These are phyloP conservation scores for Trypanosoma boissoni DNA, from an alignment of 208 protist species.

Conservation along the genomic window DNA sequence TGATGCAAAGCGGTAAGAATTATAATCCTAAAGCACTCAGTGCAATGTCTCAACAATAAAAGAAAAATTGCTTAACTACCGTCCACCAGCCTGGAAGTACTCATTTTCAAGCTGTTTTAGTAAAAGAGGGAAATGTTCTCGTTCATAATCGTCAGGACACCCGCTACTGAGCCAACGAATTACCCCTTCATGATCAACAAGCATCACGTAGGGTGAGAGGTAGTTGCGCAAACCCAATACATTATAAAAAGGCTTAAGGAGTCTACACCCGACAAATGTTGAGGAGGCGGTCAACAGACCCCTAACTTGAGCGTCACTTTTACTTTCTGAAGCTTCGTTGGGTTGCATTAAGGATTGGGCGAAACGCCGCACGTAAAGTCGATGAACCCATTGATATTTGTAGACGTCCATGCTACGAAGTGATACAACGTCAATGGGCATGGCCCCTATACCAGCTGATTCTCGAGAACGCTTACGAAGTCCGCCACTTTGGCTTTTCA, in stretches of 20 bases:
- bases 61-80: slow-evolving; percentile 7
- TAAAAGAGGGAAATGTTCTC: slow-evolving; percentile 51
- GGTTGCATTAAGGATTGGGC: slow-evolving; percentile 42
- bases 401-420: slow-evolving; percentile 79
- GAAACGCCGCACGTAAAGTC: slow-evolving; percentile 69
- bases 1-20: no score
- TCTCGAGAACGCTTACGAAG: slow-evolving; percentile 16
- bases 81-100: slow-evolving; percentile 41
- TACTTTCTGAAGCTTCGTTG: neutral
- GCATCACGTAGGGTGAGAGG: slow-evolving; percentile 72
- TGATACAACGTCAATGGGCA: slow-evolving; percentile 79
- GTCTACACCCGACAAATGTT: slow-evolving; percentile 72
- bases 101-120: slow-evolving; percentile 74
- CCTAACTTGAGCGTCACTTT: slow-evolving; percentile 16
- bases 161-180: slow-evolving; percentile 80
- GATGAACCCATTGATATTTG: slow-evolving; percentile 79
- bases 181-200: slow-evolving; percentile 78
- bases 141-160: slow-evolving; percentile 76
- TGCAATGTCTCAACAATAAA: no score
- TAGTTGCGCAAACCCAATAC: slow-evolving; percentile 79
- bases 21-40: no score
- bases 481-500: slow-evolving; percentile 14
- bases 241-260: slow-evolving; percentile 72
- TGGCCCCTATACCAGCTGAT: neutral
- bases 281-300: slow-evolving; percentile 49